Evolutionary conservation across 1,284 basidiomycete species (phyloP).

Genomic region (Inonotus obliquus): DNA sequence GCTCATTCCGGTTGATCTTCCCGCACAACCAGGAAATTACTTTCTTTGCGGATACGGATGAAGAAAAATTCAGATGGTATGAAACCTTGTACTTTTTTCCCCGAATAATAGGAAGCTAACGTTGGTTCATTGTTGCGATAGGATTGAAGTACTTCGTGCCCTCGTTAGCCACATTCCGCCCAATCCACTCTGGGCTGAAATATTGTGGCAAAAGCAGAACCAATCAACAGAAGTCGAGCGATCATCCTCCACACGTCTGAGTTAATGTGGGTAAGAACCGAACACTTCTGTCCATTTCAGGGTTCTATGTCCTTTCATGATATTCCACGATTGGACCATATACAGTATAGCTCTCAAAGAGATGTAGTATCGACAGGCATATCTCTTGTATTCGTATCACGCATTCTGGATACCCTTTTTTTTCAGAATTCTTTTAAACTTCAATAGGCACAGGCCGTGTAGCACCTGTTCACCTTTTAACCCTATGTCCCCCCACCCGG

Average conservation of each 20-base stretch:
- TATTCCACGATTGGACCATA: not conserved
- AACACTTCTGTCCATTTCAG: not conserved
- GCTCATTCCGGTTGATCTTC: conserved; percentile 86
- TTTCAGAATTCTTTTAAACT: not conserved
- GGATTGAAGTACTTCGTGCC: conserved; percentile 78
- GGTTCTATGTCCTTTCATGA: not conserved
- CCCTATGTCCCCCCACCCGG: not conserved
- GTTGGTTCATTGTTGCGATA: conserved; percentile 28
- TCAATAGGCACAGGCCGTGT: not conserved
- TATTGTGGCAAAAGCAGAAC: conserved; percentile 74
- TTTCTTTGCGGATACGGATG: conserved; percentile 90
- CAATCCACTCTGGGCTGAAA: conserved; percentile 87
- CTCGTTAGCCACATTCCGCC: conserved; percentile 84
- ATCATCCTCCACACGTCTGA: not conserved
- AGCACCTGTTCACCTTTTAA: not conserved
- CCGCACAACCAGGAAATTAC: conserved; percentile 75
- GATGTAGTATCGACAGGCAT: conserved; percentile 3
- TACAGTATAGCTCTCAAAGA: conserved; percentile 1
- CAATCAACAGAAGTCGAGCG: conserved; percentile 25
- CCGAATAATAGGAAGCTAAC: conserved; percentile 8
- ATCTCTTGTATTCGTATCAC: conserved; percentile 3
- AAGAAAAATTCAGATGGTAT: conserved; percentile 85
- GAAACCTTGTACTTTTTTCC: conserved; percentile 30
- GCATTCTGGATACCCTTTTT: not conserved
- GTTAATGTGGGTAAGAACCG: not conserved